Conservation (phyloP, 495 filamentous ascomycete genomes). For the Evernia prunastri region DNA sequence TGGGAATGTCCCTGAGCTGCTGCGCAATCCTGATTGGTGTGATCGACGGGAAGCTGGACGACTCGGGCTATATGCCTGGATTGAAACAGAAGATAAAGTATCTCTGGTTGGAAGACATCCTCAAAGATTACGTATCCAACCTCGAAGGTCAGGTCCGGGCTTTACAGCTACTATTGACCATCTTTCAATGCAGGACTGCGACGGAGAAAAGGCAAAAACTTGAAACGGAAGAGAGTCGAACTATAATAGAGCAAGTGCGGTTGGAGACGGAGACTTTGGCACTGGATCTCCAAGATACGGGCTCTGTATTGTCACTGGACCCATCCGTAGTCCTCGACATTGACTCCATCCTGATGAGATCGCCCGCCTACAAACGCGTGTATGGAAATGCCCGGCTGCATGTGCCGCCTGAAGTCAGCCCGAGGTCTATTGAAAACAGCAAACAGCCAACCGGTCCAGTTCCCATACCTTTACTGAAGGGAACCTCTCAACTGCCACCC, state of each 20-base stretch:
- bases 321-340: constrained; percentile 22
- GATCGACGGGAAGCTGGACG: constrained; percentile 22
- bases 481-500: neutral
- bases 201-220: constrained; percentile 21
- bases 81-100: constrained; percentile 22
- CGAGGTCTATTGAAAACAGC: neutral
- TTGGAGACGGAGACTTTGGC: constrained; percentile 16
- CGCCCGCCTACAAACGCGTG: constrained; percentile 19
- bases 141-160: constrained; percentile 24
- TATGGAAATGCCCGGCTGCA: constrained; percentile 14
- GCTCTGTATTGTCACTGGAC: constrained; percentile 19
- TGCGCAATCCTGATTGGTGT: constrained; percentile 25
- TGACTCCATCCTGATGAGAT: constrained; percentile 19
- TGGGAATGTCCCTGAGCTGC: constrained; percentile 22
- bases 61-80: constrained; percentile 21
- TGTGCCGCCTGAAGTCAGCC: neutral
- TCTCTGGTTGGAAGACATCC: constrained; percentile 21
- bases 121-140: constrained; percentile 24
- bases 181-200: constrained; percentile 22
- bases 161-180: constrained; percentile 25
- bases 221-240: constrained; percentile 12
- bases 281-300: constrained; percentile 19
- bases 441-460: neutral
- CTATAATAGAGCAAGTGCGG: constrained; percentile 20
- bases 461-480: neutral